A percentile compares a stretch with the other conserved stretches of the same genome.
These are phyloP conservation scores for Pseudocercospora eumusae DNA, from an alignment of 2,329 filamentous ascomycete genomes.

Conservation along the genomic window DNA sequence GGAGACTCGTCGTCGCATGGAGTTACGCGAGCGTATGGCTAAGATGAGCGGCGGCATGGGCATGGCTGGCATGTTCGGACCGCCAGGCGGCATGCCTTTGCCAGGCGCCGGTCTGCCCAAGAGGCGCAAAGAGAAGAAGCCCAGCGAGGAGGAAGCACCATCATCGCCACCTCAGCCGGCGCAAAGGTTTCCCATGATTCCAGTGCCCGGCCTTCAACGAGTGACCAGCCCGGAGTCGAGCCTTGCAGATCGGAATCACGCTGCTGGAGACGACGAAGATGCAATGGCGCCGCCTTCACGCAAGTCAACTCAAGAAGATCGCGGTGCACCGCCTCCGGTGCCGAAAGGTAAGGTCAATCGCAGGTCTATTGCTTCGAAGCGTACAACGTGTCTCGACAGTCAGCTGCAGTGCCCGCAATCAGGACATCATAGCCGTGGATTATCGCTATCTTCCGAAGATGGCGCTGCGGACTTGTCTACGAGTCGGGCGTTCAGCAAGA, in stretches of 20 bases:
- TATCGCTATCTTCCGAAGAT: constrained; percentile 20
- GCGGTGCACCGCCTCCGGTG: constrained; percentile 45
- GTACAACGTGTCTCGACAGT: constrained; percentile 14
- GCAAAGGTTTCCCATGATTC: constrained; percentile 57
- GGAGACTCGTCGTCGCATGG: constrained; percentile 80
- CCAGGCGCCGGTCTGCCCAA: constrained; percentile 52
- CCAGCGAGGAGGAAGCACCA: constrained; percentile 39
- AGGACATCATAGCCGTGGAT: constrained; percentile 12
- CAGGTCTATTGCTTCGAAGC: constrained; percentile 15
- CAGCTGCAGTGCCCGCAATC: constrained; percentile 14
- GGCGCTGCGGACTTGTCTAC: constrained; percentile 14
- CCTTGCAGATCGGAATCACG: constrained; percentile 24
- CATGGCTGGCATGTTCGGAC: constrained; percentile 90
- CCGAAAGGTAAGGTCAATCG: constrained; percentile 53
- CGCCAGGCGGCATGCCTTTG: constrained; percentile 67
- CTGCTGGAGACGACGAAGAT: constrained; percentile 53
- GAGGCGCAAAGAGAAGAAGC: constrained; percentile 47
- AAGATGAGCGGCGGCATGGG: constrained; percentile 98
- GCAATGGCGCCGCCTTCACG: constrained; percentile 47
- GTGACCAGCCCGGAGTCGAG: constrained; percentile 53
- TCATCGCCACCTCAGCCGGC: constrained; percentile 26
- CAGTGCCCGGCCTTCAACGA: constrained; percentile 62
- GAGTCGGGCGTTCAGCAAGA: constrained; percentile 4
- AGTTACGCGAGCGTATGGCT: constrained; percentile 91
- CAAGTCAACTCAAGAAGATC: constrained; percentile 43